These are phyloP conservation scores for Rehmannia glutinosa DNA, from an alignment of 257 asterid genomes.

Conservation along the genomic window DNA sequence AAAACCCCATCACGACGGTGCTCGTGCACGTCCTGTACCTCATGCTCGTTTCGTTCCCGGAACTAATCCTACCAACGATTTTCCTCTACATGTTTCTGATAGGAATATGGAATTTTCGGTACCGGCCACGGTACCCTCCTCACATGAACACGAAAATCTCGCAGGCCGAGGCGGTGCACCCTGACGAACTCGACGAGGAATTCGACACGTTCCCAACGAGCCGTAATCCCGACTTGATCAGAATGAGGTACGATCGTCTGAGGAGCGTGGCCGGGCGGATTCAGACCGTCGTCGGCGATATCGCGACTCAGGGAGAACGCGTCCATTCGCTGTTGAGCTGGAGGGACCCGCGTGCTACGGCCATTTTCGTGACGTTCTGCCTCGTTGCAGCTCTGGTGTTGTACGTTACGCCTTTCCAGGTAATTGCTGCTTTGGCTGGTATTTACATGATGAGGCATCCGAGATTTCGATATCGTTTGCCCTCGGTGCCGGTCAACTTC, in stretches of 20 bases:
- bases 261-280: constrained; percentile 86
- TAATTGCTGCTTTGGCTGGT: constrained; percentile 67
- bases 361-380: constrained; percentile 74
- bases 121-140: constrained; percentile 86
- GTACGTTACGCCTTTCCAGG: constrained; percentile 84
- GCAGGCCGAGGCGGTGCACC: constrained; percentile 77
- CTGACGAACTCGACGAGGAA: constrained; percentile 84
- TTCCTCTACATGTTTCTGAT: constrained; percentile 89
- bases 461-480: constrained; percentile 70
- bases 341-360: constrained; percentile 90
- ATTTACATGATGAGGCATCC: constrained; percentile 86
- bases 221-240: constrained; percentile 65
- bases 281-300: constrained; percentile 86
- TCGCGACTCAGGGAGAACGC: constrained; percentile 82
- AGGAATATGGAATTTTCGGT: constrained; percentile 80
- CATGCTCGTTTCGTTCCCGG: constrained; percentile 82
- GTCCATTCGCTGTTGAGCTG: constrained; percentile 73
- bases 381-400: constrained; percentile 60
- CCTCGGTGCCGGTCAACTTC: constrained; percentile 71
- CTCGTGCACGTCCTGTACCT: constrained; percentile 72
- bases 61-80: constrained; percentile 69
- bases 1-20: constrained; percentile 73
- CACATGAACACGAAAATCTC: constrained; percentile 92
- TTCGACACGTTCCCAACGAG: constrained; percentile 76
- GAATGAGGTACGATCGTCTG: constrained; percentile 81